Percentiles rank a stretch among this genome's conserved stretches.
phyloP scores from a whole-genome alignment of 805 yeast species.

The Yamadazyma sp. region DNA sequence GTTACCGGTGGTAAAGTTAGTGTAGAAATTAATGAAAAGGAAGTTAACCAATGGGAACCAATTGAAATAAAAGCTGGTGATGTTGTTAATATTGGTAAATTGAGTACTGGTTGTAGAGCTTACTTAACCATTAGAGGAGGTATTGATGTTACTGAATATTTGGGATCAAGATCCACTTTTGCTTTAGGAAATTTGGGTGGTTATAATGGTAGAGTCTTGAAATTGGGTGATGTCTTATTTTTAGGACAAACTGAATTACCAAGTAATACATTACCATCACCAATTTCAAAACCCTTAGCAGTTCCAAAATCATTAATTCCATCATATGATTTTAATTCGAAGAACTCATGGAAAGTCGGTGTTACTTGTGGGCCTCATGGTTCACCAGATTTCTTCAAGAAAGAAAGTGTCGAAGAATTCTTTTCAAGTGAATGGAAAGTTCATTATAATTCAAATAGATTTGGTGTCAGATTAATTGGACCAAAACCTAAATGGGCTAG shows the following conservation, averaged over 20 bases:
- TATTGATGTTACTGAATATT: conserved; percentile 87
- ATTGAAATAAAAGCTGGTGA: conserved; percentile 70
- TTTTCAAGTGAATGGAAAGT: conserved; percentile 84
- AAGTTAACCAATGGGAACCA: conserved; percentile 69
- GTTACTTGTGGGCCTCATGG: conserved; percentile 99
- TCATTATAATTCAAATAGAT: conserved; percentile 94
- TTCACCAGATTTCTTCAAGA: conserved; percentile 87
- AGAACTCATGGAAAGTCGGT: conserved; percentile 75
- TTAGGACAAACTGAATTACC: conserved; percentile 73
- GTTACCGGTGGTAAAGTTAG: conserved; percentile 83
- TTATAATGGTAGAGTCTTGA: conserved; percentile 85
- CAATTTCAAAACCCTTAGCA: conserved; percentile 59
- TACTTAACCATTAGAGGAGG: conserved; percentile 92
- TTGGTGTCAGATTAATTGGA: conserved; percentile 91
- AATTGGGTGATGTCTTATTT: conserved; percentile 88
- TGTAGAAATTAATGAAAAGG: conserved; percentile 60
- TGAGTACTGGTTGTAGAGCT: conserved; percentile 80
- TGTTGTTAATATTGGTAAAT: conserved; percentile 74
- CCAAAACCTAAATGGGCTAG: conserved; percentile 98
- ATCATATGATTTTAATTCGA: conserved; percentile 30
- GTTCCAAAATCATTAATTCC: conserved; percentile 61
- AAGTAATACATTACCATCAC: conserved; percentile 69
- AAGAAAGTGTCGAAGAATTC: conserved; percentile 72
- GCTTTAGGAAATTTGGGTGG: conserved; percentile 95
- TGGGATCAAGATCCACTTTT: conserved; percentile 95